Base-by-base conservation (phyloP, 306 rosid genomes). In the Lathyrus sativus region DNA sequence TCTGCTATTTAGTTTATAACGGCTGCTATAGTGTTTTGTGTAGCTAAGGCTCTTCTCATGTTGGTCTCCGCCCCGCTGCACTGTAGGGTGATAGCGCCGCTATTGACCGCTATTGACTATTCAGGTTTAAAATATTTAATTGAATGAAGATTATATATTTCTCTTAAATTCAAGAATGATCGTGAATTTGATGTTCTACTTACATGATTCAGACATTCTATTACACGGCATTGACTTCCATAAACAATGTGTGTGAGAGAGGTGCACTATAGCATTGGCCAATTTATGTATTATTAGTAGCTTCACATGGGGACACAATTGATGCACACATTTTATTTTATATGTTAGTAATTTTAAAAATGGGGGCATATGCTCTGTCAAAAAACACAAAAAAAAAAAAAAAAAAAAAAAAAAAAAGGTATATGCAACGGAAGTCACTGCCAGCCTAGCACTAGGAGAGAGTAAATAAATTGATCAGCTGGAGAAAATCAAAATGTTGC, bases 221-320 rank as follows among this genome's bases (percentile, higher is more conserved):
- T 8, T 38, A 45, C 75, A 77, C 67, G 76, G 50, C 78, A 78
- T 73, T 78, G 83, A 82, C 80, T 64, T 6, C 10, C 26, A 39
- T 61, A 54, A 67, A 28, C 62, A 67, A 28, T 17, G 55, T 54
- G 17, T 5, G 55, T 45, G 17, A 53, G 53, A 41, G 35, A 42
- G 49, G 24, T 8, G 39, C 68, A 49, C 26, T 65, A 51, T 56
- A 72, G 65, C 76, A 58, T 35, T 66, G 17, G 11, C 59, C 49
- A 44, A 19, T 54, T 54, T 64, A 19, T 43, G 53, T 45, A 55
- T 22, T 22, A 53, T 26, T 55, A 55, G 37, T 43, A 62, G 61
- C 59, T 53, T 53, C 31, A 78, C 78, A 82, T 78, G 83, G 78
- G 72, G 71, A 29, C 56, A 43, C 41, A 15, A 54, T 72, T 72